These are phyloP conservation scores for Umbelopsis sp. DNA, from an alignment of 192 early-diverging fungal genomes.

Conservation along the genomic window DNA sequence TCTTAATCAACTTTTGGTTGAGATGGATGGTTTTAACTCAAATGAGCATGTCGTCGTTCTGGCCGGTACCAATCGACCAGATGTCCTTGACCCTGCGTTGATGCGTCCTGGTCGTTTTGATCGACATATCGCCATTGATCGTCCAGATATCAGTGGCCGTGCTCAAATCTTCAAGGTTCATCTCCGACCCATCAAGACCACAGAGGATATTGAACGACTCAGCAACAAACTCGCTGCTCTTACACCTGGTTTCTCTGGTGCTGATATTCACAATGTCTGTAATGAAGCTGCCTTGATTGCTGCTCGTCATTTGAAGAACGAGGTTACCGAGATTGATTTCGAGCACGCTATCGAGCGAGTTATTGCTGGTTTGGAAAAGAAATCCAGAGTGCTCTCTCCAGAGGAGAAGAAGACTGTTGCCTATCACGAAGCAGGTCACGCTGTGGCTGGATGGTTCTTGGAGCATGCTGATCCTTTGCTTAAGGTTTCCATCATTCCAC, in stretches of 20 bases:
- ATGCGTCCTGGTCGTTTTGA: slow-evolving; percentile 97
- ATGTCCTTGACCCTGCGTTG: slow-evolving; percentile 92
- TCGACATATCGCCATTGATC: slow-evolving; percentile 93
- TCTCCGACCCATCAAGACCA: slow-evolving; percentile 84
- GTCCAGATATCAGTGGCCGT: slow-evolving; percentile 94
- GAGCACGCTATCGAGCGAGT: slow-evolving; percentile 97
- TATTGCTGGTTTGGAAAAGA: slow-evolving; percentile 97
- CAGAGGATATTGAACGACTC: slow-evolving; percentile 78
- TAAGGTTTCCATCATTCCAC: slow-evolving; percentile 97
- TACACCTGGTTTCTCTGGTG: slow-evolving; percentile 97
- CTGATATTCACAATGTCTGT: slow-evolving; percentile 96
- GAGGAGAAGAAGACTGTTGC: slow-evolving; percentile 98
- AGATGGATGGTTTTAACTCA: slow-evolving; percentile 92
- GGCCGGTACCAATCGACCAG: slow-evolving; percentile 95
- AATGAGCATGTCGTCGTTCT: slow-evolving; percentile 91
- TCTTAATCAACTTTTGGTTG: slow-evolving; percentile 81
- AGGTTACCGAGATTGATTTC: slow-evolving; percentile 86
- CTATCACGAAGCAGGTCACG: slow-evolving; percentile 99
- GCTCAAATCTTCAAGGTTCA: slow-evolving; percentile 95
- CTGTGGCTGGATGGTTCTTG: slow-evolving; percentile 95
- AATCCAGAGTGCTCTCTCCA: slow-evolving; percentile 87
- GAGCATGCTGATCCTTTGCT: slow-evolving; percentile 93
- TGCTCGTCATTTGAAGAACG: slow-evolving; percentile 73
- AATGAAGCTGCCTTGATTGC: slow-evolving; percentile 98
- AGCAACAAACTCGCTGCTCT: slow-evolving; percentile 86